These are phyloP conservation scores for Hemisphaericaspora nanyangensis DNA, from an alignment of 805 yeast species.

Conservation along the genomic window DNA sequence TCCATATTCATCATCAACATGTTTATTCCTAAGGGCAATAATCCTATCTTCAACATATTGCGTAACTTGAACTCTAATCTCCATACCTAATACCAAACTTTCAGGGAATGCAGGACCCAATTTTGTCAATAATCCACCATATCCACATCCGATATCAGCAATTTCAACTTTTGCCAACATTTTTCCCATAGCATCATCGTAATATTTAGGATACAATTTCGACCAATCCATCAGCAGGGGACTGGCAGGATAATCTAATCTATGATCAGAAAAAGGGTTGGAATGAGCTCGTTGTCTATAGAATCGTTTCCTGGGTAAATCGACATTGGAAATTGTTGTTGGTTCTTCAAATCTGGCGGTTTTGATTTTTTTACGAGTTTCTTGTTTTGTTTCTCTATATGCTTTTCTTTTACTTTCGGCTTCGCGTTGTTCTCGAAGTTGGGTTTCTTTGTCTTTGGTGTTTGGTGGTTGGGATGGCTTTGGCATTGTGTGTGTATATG, in stretches of 20 bases:
- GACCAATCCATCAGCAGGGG: slow-evolving; percentile 91
- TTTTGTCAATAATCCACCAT: slow-evolving; percentile 84
- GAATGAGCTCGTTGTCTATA: slow-evolving; percentile 98
- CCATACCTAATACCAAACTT: slow-evolving; percentile 85
- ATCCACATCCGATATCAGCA: slow-evolving; percentile 97
- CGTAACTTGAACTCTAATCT: slow-evolving; percentile 95
- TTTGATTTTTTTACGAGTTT: slow-evolving; percentile 41
- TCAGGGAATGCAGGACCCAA: slow-evolving; percentile 76
- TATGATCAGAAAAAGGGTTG: slow-evolving; percentile 94
- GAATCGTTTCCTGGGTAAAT: slow-evolving; percentile 78
- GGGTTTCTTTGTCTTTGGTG: slow-evolving; percentile 15
- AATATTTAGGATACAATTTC: slow-evolving; percentile 62
- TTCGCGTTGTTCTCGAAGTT: slow-evolving; percentile 18
- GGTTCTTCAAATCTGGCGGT: slow-evolving; percentile 40
- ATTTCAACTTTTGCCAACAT: slow-evolving; percentile 64
- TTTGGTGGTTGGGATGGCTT: slow-evolving; percentile 4
- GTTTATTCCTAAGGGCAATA: slow-evolving; percentile 73
- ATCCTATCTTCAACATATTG: slow-evolving; percentile 95
- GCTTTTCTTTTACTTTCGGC: slow-evolving; percentile 43
- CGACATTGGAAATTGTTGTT: slow-evolving; percentile 28
- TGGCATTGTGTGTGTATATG: slow-evolving; percentile 4
- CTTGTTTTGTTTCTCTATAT: slow-evolving; percentile 47
- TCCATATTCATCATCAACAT: slow-evolving; percentile 24
- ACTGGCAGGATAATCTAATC: slow-evolving; percentile 76
- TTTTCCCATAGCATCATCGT: slow-evolving; percentile 32